phyloP scores from a whole-genome alignment of 192 early-diverging fungal genomes.

The Phycomyces blakesleeanus region DNA sequence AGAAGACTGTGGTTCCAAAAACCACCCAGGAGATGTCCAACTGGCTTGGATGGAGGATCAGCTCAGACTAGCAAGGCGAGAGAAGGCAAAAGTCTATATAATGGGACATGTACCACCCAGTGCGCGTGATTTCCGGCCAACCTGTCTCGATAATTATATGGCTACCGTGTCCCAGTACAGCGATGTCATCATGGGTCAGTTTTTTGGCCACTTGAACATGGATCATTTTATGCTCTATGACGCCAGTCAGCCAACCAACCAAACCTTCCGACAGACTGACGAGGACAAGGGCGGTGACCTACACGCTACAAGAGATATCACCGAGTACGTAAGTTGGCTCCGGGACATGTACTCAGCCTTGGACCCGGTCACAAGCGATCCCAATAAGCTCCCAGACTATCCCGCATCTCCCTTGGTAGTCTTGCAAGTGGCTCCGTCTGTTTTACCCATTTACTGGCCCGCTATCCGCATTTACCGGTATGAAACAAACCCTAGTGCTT shows the following conservation, averaged over 20 bases:
- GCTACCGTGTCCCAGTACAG: conserved; percentile 7
- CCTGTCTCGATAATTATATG: conserved; percentile 23
- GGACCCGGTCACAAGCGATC: conserved; percentile 7
- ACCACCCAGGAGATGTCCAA: conserved; percentile 14
- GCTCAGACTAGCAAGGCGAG: conserved; percentile 15
- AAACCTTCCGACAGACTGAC: neutral
- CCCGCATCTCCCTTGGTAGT: conserved; percentile 8
- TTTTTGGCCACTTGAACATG: conserved; percentile 30
- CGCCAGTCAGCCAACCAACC: neutral
- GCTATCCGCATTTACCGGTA: conserved; percentile 32
- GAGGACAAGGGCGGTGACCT: conserved; percentile 3
- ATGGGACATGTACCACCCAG: conserved; percentile 37
- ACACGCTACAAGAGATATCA: conserved; percentile 13
- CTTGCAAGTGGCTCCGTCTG: conserved; percentile 32
- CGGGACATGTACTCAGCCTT: conserved; percentile 17
- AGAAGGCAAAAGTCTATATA: conserved; percentile 20
- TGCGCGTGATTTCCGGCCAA: conserved; percentile 11
- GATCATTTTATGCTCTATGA: conserved; percentile 26
- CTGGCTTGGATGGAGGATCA: conserved; percentile 25
- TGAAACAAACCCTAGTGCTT: conserved; percentile 3
- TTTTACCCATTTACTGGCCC: conserved; percentile 34
- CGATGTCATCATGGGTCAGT: conserved; percentile 18
- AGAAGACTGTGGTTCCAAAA: conserved; percentile 15
- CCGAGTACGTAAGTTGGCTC: conserved; percentile 16
- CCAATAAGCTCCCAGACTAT: neutral